Conservation (phyloP, 305 asterid genomes). For the Andrographis paniculata region DNA sequence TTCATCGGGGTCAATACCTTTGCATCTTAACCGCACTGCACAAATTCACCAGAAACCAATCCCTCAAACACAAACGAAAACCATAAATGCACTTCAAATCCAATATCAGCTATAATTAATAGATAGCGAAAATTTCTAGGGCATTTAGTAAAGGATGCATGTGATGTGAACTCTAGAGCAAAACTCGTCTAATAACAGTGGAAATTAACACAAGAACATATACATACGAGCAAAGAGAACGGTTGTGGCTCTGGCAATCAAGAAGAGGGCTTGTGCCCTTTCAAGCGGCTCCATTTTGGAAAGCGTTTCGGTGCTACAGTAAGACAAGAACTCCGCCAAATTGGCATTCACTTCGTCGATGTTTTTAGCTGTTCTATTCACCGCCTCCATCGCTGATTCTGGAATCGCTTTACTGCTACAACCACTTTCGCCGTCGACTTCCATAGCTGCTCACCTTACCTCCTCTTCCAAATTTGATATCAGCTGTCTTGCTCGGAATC, state of each 20-base stretch:
- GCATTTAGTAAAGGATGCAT: too few species aligned
- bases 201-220: slow-evolving; percentile 9
- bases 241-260: slow-evolving; percentile 69
- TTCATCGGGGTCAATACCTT: slow-evolving; percentile 72
- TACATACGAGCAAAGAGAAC: slow-evolving; percentile 58
- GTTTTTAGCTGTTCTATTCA: slow-evolving; percentile 60
- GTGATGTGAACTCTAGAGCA: too few species aligned
- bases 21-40: slow-evolving; percentile 90
- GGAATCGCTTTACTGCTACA: slow-evolving; percentile 39
- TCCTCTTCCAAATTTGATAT: slow-evolving; percentile 6
- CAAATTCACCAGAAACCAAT: slow-evolving; percentile 14
- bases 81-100: slow-evolving; percentile 3
- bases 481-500: too few species aligned
- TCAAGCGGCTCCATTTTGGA: slow-evolving; percentile 66
- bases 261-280: slow-evolving; percentile 61
- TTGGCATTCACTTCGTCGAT: slow-evolving; percentile 54
- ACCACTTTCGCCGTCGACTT: slow-evolving; percentile 29
- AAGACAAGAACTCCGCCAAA: slow-evolving; percentile 53
- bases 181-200: not conserved
- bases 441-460: slow-evolving; percentile 21
- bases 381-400: slow-evolving; percentile 61
- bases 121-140: not conserved
- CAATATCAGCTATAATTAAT: not conserved
- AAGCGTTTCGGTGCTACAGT: slow-evolving; percentile 59
- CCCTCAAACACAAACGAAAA: not conserved